Conservation (phyloP, 208 protist species). For the Wallacemonas sp. region DNA sequence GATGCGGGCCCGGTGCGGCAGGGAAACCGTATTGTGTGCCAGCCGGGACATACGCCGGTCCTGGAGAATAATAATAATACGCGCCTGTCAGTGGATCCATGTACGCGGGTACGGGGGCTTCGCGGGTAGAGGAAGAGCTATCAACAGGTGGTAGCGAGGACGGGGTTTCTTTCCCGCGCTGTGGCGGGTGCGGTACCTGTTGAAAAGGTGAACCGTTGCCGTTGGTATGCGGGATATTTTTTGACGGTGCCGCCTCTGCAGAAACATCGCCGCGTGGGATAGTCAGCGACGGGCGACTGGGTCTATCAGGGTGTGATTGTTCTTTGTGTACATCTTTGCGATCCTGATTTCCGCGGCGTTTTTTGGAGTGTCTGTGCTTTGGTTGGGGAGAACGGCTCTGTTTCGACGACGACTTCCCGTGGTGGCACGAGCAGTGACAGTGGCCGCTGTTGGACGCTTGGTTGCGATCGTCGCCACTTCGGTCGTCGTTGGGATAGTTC, state of each 20-base stretch:
- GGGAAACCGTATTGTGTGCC: background rate
- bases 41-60: background rate
- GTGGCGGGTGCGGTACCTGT: background rate
- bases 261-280: background rate
- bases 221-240: background rate
- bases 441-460: background rate
- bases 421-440: constrained; percentile 14
- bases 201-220: background rate
- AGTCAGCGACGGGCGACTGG: background rate
- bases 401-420: background rate
- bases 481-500: too few species aligned
- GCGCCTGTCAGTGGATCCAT: background rate
- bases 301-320: background rate
- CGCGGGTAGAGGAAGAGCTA: background rate
- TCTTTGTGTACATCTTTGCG: constrained; percentile 6
- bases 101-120: background rate
- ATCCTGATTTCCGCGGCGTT: background rate
- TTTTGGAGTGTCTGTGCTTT: background rate
- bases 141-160: background rate
- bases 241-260: background rate
- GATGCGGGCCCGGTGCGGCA: background rate
- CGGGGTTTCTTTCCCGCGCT: background rate
- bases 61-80: constrained; percentile 9
- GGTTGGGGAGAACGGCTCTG: background rate
- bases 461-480: too few species aligned